Evolutionary conservation across 1,284 basidiomycete genomes (phyloP), one percentile per base, ranked within the genome.

Genomic region (Heterobasidion parviporum): DNA sequence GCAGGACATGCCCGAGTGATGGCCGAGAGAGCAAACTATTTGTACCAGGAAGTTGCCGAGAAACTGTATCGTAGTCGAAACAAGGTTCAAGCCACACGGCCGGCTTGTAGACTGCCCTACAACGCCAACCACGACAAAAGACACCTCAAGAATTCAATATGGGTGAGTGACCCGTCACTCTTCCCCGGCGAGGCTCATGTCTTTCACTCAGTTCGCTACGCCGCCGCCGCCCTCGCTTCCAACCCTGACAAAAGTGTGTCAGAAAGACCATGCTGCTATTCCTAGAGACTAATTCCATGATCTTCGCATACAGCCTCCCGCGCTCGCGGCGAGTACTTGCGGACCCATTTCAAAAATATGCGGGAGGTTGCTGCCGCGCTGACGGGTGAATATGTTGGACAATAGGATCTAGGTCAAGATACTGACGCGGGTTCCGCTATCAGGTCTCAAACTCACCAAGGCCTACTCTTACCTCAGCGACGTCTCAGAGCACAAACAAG

Each of bases 291-390:
- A 50, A 50, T 35, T 60, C 60, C 54, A 60, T 63, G 57, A 60
- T 41, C 54, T 57, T 58, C 61, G 54, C 59, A 59, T 59, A 50
- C 63, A 95, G 92, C 90, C 73, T 87, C 94, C 68, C 89, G 85
- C 70, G 91, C 95, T 61, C 89, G 92, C 69, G 95, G 95, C 68
- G 90, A 95, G 79, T 97, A 98, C 82, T 86, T 98, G 70, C 92
- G 95, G 67, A 97, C 96, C 59, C 97, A 99, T 81, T 99, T 98
- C 87, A 99, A 99, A 90, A 99, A 99, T 86, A 98, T 98, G 86
- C 91, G 95, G 67, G 94, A 94, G 76, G 93, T 96, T 57, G 89
- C 86, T 56, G 91, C 92, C 65, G 92, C 89, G 63, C 79, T 95
- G 62, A 84, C 85, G 64, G 92, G 92, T 91, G 65, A 64, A 80